Conservation (phyloP, 2,329 filamentous ascomycete genomes). For the Fusarium sarcochroum region DNA sequence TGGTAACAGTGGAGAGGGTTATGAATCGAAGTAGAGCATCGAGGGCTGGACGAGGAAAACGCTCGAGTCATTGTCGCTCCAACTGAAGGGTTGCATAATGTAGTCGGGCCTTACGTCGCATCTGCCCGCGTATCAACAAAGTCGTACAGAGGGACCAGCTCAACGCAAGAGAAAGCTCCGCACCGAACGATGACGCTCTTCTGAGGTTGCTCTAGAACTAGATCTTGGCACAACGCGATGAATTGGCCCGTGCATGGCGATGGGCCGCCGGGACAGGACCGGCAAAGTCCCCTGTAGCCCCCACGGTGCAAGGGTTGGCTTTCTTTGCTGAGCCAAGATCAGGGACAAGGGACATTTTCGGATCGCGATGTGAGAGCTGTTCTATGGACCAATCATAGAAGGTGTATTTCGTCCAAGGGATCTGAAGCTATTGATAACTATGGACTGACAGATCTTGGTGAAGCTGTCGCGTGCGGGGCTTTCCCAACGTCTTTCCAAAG, state of each 20-base stretch:
- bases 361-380: conserved; percentile 20
- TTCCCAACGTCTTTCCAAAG: neutral
- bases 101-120: conserved; percentile 6
- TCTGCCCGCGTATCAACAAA: conserved; percentile 11
- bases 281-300: conserved; percentile 38
- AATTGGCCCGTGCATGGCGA: conserved; percentile 44
- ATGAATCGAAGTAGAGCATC: conserved; percentile 23
- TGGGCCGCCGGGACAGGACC: conserved; percentile 33
- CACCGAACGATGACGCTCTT: conserved; percentile 41
- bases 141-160: conserved; percentile 22
- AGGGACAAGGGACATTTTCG: conserved; percentile 42
- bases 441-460: conserved; percentile 30
- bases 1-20: conserved; percentile 27
- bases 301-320: conserved; percentile 37
- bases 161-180: conserved; percentile 31
- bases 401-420: conserved; percentile 35
- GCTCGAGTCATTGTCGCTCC: neutral
- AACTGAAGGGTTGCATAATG: conserved; percentile 1
- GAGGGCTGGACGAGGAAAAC: neutral
- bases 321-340: conserved; percentile 42
- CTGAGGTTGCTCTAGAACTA: conserved; percentile 16
- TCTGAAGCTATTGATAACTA: conserved; percentile 29
- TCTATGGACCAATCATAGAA: conserved; percentile 40
- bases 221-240: conserved; percentile 34
- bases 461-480: conserved; percentile 24